phyloP scores from a whole-genome alignment of 2,329 filamentous ascomycete species.

The Pseudogymnoascus sp. region DNA sequence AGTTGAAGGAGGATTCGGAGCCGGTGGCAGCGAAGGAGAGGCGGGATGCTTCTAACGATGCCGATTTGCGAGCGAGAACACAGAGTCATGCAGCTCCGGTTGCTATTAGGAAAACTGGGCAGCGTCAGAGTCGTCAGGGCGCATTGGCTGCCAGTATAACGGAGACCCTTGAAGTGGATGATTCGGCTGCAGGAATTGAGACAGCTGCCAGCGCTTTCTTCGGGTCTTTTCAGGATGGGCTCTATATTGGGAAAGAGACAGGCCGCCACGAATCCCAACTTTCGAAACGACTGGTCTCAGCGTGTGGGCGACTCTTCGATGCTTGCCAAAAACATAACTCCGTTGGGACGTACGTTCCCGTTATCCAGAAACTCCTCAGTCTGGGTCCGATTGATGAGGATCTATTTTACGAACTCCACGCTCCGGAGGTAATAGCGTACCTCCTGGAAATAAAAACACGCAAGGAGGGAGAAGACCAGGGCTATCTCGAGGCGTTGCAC shows the following conservation, averaged over 20 bases:
- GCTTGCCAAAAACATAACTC: background rate
- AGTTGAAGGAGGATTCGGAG: background rate
- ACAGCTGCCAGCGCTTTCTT: background rate
- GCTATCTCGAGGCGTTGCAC: background rate
- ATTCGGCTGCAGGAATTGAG: background rate
- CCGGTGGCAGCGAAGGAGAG: background rate
- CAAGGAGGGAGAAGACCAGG: background rate
- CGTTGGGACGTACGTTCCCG: background rate
- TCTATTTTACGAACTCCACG: background rate
- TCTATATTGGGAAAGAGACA: background rate
- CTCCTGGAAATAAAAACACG: background rate
- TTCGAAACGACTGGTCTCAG: background rate
- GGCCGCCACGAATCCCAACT: background rate
- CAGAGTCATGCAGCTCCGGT: background rate
- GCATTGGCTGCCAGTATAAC: background rate
- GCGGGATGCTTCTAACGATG: background rate
- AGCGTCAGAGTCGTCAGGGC: background rate
- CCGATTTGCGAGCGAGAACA: background rate
- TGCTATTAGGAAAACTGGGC: background rate
- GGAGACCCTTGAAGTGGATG: background rate
- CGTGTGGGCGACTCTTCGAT: background rate
- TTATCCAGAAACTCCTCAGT: slow-evolving; percentile 4
- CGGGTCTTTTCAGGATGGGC: background rate
- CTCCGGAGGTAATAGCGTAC: slow-evolving; percentile 4
- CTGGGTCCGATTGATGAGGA: slow-evolving; percentile 6